phyloP scores from a whole-genome alignment of 176 grass and related monocot species.

The Thinopyrum elongatum region DNA sequence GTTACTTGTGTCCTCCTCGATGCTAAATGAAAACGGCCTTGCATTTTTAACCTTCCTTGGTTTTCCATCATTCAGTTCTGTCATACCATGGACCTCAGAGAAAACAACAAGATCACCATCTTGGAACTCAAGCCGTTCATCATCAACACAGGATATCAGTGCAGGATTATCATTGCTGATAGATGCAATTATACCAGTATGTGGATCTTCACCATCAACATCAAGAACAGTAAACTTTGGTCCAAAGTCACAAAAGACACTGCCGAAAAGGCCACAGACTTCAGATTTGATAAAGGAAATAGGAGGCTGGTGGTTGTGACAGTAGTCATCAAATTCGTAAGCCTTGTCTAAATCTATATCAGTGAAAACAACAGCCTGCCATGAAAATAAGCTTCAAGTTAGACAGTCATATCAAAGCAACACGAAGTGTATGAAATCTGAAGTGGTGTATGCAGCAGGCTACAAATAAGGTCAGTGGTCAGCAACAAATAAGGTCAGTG shows the following conservation, averaged over 20 bases:
- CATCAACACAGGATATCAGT: slow-evolving; percentile 53
- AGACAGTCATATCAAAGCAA: slow-evolving; percentile 5
- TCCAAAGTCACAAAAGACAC: slow-evolving; percentile 71
- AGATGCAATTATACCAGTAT: slow-evolving; percentile 72
- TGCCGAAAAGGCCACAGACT: slow-evolving; percentile 69
- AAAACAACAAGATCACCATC: slow-evolving; percentile 77
- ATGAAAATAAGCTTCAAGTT: slow-evolving; percentile 8
- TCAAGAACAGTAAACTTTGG: slow-evolving; percentile 66
- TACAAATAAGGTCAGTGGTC: neutral
- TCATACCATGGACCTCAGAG: slow-evolving; percentile 72
- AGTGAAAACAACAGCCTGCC: slow-evolving; percentile 77
- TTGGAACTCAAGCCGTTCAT: slow-evolving; percentile 67
- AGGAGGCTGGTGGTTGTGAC: slow-evolving; percentile 57
- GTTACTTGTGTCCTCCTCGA: slow-evolving; percentile 65
- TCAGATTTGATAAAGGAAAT: slow-evolving; percentile 67
- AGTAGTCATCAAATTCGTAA: slow-evolving; percentile 64
- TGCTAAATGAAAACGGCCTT: slow-evolving; percentile 55
- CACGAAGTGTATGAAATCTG: neutral
- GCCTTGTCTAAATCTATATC: slow-evolving; percentile 66
- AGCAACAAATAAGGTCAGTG: neutral
- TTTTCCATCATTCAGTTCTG: slow-evolving; percentile 66
- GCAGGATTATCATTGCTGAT: slow-evolving; percentile 57
- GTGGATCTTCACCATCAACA: slow-evolving; percentile 71
- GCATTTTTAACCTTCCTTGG: slow-evolving; percentile 66
- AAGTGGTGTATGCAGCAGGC: neutral